These are phyloP conservation scores for Penicillium sp. DNA, from an alignment of 2,329 filamentous ascomycete genomes.

Conservation along the genomic window DNA sequence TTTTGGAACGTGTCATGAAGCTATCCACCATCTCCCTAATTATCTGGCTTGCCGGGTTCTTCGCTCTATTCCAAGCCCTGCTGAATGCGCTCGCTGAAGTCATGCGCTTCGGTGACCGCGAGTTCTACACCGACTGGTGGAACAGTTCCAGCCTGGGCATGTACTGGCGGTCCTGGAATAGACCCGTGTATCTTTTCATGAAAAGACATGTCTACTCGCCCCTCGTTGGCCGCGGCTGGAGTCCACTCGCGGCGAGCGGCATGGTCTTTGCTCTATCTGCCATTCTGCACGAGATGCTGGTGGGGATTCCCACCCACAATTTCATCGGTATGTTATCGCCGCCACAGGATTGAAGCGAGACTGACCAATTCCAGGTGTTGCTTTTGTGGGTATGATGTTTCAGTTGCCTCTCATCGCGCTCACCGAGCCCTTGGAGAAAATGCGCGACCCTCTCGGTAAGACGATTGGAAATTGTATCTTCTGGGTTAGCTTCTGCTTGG, in stretches of 20 bases:
- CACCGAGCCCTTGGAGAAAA: slow-evolving; percentile 76
- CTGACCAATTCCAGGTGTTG: slow-evolving; percentile 62
- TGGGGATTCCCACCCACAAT: slow-evolving; percentile 93
- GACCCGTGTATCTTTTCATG: slow-evolving; percentile 96
- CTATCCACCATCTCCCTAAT: slow-evolving; percentile 91
- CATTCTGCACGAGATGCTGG: slow-evolving; percentile 84
- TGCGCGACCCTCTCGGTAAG: slow-evolving; percentile 70
- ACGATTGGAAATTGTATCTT: slow-evolving; percentile 90
- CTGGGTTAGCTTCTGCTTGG: slow-evolving; percentile 93
- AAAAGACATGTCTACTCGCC: slow-evolving; percentile 90
- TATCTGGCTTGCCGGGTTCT: slow-evolving; percentile 97
- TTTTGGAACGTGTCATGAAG: slow-evolving; percentile 88
- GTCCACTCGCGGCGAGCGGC: slow-evolving; percentile 66
- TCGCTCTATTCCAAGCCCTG: slow-evolving; percentile 89
- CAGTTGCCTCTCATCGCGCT: slow-evolving; percentile 84
- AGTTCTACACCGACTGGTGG: slow-evolving; percentile 99
- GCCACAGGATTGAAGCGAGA: background rate
- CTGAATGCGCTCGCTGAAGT: slow-evolving; percentile 90
- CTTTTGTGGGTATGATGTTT: slow-evolving; percentile 89
- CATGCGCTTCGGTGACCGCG: slow-evolving; percentile 83
- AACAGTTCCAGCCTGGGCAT: slow-evolving; percentile 80
- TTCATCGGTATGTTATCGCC: slow-evolving; percentile 65
- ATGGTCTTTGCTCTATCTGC: slow-evolving; percentile 87
- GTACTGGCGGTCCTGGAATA: slow-evolving; percentile 98
- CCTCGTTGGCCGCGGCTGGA: slow-evolving; percentile 79